Percentiles rank a stretch among this genome's conserved stretches.
Evolutionary conservation across 2,329 filamentous ascomycete species (phyloP).

Genomic region (Ophiostoma triangulosporum): DNA sequence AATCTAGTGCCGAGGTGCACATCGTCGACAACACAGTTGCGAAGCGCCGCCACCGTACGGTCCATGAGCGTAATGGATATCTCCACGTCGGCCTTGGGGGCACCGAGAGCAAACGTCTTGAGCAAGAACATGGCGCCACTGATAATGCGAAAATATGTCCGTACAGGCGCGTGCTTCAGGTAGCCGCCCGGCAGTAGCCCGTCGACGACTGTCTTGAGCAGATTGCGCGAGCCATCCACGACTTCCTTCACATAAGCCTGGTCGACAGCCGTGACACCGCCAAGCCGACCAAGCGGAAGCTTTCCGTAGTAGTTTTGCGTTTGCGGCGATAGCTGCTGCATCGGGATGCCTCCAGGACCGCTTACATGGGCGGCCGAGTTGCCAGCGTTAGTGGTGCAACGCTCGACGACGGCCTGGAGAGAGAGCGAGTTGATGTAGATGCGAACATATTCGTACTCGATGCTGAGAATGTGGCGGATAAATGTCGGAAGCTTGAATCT

Average conservation of each 20-base stretch:
- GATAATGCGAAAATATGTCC: conserved; percentile 78
- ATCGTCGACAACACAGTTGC: conserved; percentile 70
- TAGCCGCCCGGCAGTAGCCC: conserved; percentile 61
- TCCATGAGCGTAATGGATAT: conserved; percentile 65
- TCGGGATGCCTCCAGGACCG: conserved; percentile 3
- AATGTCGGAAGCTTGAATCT: conserved; percentile 54
- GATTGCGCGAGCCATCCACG: conserved; percentile 61
- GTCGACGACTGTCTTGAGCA: conserved; percentile 65
- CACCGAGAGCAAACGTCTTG: conserved; percentile 72
- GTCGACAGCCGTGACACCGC: conserved; percentile 51
- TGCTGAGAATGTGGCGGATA: conserved; percentile 65
- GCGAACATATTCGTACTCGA: conserved; percentile 91
- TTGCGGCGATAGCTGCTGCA: conserved; percentile 40
- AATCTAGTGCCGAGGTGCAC: conserved; percentile 77
- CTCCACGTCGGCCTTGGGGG: conserved; percentile 64
- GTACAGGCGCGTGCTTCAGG: conserved; percentile 68
- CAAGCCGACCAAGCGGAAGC: conserved; percentile 48
- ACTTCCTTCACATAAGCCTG: conserved; percentile 65
- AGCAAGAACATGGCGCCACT: conserved; percentile 74
- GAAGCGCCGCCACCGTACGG: conserved; percentile 57
- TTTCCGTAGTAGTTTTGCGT: conserved; percentile 53
- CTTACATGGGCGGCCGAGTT: neutral
- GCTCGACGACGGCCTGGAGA: conserved; percentile 85
- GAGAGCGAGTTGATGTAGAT: conserved; percentile 92
- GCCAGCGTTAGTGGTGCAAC: conserved; percentile 55